phyloP scores from a whole-genome alignment of 805 yeast genomes.

The Monosporozyma unispora region DNA sequence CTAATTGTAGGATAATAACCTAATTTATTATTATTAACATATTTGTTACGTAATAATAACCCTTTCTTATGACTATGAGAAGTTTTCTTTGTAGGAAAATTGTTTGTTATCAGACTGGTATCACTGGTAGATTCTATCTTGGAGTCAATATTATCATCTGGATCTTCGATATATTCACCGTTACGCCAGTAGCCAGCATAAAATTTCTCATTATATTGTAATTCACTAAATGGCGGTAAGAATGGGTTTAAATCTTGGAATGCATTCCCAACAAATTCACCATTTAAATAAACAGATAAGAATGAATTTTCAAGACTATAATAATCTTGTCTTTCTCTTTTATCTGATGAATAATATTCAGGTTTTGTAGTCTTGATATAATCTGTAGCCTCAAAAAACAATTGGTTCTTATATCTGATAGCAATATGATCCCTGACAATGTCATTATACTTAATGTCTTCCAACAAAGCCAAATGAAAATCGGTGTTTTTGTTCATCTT shows the following conservation, averaged over 20 bases:
- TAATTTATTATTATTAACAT: conserved; percentile 68
- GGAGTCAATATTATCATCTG: background rate
- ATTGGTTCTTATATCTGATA: conserved; percentile 64
- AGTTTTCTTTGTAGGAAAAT: conserved; percentile 26
- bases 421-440: conserved; percentile 79
- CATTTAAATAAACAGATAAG: conserved; percentile 70
- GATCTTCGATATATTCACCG: conserved; percentile 10
- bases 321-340: conserved; percentile 33
- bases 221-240: conserved; percentile 66
- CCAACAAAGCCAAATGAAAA: conserved; percentile 25
- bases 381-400: conserved; percentile 81
- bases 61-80: conserved; percentile 8
- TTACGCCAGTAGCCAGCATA: conserved; percentile 26
- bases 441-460: conserved; percentile 31
- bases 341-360: conserved; percentile 26
- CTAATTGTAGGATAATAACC: conserved; percentile 92
- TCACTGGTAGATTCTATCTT: too few species aligned
- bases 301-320: conserved; percentile 39
- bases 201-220: conserved; percentile 34
- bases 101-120: too few species aligned
- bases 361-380: conserved; percentile 29
- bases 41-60: conserved; percentile 25
- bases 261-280: conserved; percentile 53
- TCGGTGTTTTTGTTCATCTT: conserved; percentile 13
- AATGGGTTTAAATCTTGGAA: conserved; percentile 65